These are phyloP conservation scores for Hymenochaete sp. DNA, from an alignment of 1,284 basidiomycete genomes.

Conservation along the genomic window DNA sequence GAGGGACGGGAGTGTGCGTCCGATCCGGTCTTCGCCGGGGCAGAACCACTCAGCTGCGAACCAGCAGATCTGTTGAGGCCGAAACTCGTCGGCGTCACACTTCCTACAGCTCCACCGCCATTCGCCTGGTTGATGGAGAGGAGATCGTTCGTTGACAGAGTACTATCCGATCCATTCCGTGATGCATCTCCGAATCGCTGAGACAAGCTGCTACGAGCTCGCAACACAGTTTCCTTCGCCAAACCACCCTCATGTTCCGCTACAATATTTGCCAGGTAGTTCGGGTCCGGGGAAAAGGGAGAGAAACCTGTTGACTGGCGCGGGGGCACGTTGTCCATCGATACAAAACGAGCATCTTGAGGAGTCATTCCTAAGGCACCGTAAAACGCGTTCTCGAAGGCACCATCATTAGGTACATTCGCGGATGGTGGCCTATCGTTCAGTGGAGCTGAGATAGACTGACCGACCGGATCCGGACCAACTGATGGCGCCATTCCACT, in stretches of 20 bases:
- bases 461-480: neutral
- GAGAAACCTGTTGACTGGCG: constrained; percentile 27
- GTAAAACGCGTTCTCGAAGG: constrained; percentile 16
- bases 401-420: constrained; percentile 1
- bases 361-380: constrained; percentile 5
- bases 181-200: too few relatives aligned
- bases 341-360: constrained; percentile 11
- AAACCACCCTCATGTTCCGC: constrained; percentile 20
- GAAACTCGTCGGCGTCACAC: too few relatives aligned
- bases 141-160: too few relatives aligned
- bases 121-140: too few relatives aligned
- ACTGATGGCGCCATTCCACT: constrained; percentile 28
- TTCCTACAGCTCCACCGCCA: too few relatives aligned
- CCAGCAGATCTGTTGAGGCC: too few relatives aligned
- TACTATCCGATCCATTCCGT: too few relatives aligned
- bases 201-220: constrained; percentile 33
- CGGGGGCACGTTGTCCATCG: constrained; percentile 3
- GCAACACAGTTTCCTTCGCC: constrained; percentile 20
- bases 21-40: too few relatives aligned
- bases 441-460: neutral
- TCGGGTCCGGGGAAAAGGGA: constrained; percentile 36
- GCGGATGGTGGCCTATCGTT: neutral
- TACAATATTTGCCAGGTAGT: constrained; percentile 24
- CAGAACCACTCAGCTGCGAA: too few relatives aligned
- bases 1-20: too few relatives aligned